These are phyloP conservation scores for Candida pseudoglaebosa DNA, from an alignment of 805 yeast species.

Conservation along the genomic window DNA sequence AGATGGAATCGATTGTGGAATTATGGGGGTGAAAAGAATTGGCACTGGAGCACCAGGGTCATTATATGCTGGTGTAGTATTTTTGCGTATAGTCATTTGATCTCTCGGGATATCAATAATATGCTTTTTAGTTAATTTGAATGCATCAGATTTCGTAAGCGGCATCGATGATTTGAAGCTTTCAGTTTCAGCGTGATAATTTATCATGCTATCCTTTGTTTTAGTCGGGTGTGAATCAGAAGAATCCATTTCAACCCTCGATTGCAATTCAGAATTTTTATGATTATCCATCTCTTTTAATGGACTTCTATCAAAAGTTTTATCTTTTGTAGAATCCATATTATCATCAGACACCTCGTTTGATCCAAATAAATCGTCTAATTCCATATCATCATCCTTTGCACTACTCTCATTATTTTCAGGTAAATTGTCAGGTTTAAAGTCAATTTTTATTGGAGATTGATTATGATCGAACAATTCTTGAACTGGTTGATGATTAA, in stretches of 20 bases:
- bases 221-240: too few relatives aligned
- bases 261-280: too few relatives aligned
- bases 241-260: too few relatives aligned
- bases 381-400: slow-evolving; percentile 20
- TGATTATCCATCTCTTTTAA: too few relatives aligned
- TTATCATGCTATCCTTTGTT: neutral
- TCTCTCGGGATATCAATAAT: slow-evolving; percentile 52
- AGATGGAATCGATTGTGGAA: slow-evolving; percentile 19
- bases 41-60: slow-evolving; percentile 89
- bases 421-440: neutral
- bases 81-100: slow-evolving; percentile 45
- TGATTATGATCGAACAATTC: slow-evolving; percentile 9
- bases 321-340: neutral
- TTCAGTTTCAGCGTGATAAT: neutral
- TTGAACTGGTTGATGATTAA: slow-evolving; percentile 6
- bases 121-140: neutral
- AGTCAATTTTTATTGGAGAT: neutral
- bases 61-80: slow-evolving; percentile 48
- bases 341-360: slow-evolving; percentile 10
- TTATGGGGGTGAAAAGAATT: slow-evolving; percentile 44
- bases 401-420: slow-evolving; percentile 4
- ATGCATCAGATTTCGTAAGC: neutral
- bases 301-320: neutral
- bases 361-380: slow-evolving; percentile 16
- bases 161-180: neutral